Evolutionary conservation across 1,284 basidiomycete genomes (phyloP), one percentile per base, ranked within the genome.

Genomic region (Phylloporus sp.): DNA sequence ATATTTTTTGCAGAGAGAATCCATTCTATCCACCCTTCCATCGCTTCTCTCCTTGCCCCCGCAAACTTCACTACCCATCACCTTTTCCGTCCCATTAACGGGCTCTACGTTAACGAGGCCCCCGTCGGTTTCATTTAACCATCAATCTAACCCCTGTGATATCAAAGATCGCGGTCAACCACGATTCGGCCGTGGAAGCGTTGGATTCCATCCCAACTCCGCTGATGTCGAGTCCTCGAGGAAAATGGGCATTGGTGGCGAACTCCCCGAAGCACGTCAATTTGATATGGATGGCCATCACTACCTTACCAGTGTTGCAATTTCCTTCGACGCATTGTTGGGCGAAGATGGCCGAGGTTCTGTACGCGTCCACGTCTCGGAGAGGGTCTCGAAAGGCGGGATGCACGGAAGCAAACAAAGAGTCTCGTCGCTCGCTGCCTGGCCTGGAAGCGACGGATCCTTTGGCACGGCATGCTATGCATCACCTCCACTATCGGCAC

Each of bases 1-100:
- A 70, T 65, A 42, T 62, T 18, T 37, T 26, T 49, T 37, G 40
- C 56, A 67, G 71, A 78, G 79, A 74, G 79, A 91, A 85, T 88
- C 89, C 63, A 81, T 91, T 52, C 80, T 91, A 56, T 91, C 88
- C 68, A 88, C 89, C 7, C 81, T 93, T 46, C 91, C 91, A 20
- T 85, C 87, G n/a, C 82, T 92, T 58, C 82, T 92, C 56, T 88
- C 89, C 26, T 80, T 89, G 77, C 83, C 86, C 60, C 79, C 84
- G 64, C 84, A 86, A 67, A 81, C 80, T 40, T 72, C 82, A 22
- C 70, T 86, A 11, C 84, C 85, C 53, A 82, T 83, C 56, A 80
- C 81, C 64, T 86, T 88, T 72, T 82, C 86, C 37, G 75, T 86
- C 64, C 84, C 86, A 55, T 77, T 82, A 47, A 77, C 76, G 32